These are phyloP conservation scores for Neurospora sp. DNA, from an alignment of 495 filamentous ascomycete genomes.

Conservation along the genomic window DNA sequence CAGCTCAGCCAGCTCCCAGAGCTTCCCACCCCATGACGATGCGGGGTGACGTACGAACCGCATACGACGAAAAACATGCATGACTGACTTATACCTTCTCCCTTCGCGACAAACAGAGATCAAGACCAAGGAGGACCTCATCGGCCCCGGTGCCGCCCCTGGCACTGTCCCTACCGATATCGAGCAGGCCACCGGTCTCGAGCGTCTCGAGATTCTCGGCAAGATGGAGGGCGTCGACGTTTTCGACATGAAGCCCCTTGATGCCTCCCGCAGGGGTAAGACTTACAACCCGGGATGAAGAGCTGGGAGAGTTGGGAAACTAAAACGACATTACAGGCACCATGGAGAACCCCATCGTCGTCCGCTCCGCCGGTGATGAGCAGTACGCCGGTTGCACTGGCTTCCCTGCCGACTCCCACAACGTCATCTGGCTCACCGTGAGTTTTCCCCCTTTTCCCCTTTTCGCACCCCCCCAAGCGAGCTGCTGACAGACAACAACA, in stretches of 20 bases:
- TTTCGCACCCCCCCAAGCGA: too few relatives aligned
- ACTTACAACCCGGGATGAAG: conserved; percentile 35
- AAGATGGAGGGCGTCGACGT: conserved; percentile 98
- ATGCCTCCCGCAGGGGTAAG: conserved; percentile 65
- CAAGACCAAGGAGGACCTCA: conserved; percentile 66
- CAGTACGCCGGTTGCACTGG: conserved; percentile 97
- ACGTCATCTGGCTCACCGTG: conserved; percentile 82
- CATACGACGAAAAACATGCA: neutral
- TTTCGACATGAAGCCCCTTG: conserved; percentile 96
- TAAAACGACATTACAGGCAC: conserved; percentile 51
- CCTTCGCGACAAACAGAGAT: conserved; percentile 53
- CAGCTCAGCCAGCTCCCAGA: neutral
- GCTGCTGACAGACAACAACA: conserved; percentile 24
- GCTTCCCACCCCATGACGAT: neutral
- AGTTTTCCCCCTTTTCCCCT: conserved; percentile 20
- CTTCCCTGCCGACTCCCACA: conserved; percentile 82
- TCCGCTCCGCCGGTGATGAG: conserved; percentile 86
- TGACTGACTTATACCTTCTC: conserved; percentile 11
- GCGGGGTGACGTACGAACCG: neutral
- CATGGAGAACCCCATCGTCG: conserved; percentile 76
- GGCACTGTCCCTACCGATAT: conserved; percentile 87
- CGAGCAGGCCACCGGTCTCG: conserved; percentile 90
- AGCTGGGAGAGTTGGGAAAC: neutral
- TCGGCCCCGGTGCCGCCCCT: conserved; percentile 67
- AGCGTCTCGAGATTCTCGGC: conserved; percentile 95